Evolutionary conservation across 2,329 filamentous ascomycete genomes (phyloP), one percentile per base, ranked within the genome.

Genomic region (Penicillium sp.): DNA sequence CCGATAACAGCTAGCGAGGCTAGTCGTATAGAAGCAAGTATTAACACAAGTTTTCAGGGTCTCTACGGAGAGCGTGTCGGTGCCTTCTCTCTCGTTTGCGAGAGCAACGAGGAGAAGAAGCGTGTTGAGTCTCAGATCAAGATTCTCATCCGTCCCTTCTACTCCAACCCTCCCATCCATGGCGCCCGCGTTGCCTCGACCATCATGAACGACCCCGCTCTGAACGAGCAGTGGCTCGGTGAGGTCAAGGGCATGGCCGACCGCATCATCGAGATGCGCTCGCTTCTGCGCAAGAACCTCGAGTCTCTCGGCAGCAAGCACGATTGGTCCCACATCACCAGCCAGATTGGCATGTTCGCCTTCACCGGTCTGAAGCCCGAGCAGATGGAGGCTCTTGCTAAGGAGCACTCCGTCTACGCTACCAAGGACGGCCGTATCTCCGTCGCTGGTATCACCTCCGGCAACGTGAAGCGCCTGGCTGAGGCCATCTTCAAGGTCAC

Each of bases 231-330:
- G 79, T 99, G 94, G 94, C 85, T 96, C 49, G 85, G 81, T 54
- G 94, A 99, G 80, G 91, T 99, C 77, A 96, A 97, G 87, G 90
- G 82, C 66, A 99, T 99, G 94, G 94, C 94, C 58, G 91, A 96
- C 78, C 92, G 94, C 72, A 99, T 99, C 81, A 97, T 99, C 77
- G 89, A 86, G 75, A 99, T 99, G 94, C 90, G 94, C 66, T 86
- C 89, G 57, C 85, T 96, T 50, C 86, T 99, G 71, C 95, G 94
- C 84, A 84, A 90, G 67, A 95, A 97, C 80, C 86, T 99, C 51
- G 90, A 96, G 84, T 87, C 89, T 76, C 85, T 96, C 58, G 93
- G 93, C 72, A 94, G 89, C 81, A 91, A 91, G 83, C 90, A 95
- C 77, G 90, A 97, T 81, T 99, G 94, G 94, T 89, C 87, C 74